phyloP scores from a whole-genome alignment of 228 moss, liverwort and hornwort genomes.

The Sphagnum fallax region DNA sequence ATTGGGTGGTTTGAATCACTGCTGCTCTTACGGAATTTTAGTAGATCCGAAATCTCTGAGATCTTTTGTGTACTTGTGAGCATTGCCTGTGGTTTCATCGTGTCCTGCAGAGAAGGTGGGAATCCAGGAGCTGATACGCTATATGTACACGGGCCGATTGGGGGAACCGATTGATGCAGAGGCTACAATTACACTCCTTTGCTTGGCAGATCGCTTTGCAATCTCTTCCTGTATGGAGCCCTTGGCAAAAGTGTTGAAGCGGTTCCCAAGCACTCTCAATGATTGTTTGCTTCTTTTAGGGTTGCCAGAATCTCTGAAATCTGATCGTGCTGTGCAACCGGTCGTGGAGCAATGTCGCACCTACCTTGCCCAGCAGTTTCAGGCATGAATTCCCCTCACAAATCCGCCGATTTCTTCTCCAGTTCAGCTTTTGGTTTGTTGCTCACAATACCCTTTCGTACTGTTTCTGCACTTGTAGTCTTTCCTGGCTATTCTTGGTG shows the following conservation, averaged over 20 bases:
- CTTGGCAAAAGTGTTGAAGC: slow-evolving; percentile 56
- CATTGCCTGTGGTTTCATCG: too few relatives aligned
- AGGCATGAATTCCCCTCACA: slow-evolving; percentile 24
- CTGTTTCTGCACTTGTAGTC: too few relatives aligned
- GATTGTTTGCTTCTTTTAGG: slow-evolving; percentile 68
- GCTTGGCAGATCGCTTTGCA: slow-evolving; percentile 79
- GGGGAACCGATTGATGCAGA: slow-evolving; percentile 59
- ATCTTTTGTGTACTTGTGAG: too few relatives aligned
- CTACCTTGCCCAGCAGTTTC: slow-evolving; percentile 69
- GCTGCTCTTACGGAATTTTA: too few relatives aligned
- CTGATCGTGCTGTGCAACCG: slow-evolving; percentile 65
- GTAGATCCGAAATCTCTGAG: too few relatives aligned
- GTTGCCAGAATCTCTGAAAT: slow-evolving; percentile 68
- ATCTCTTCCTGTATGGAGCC: slow-evolving; percentile 79
- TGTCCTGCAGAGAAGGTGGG: slow-evolving; percentile 44
- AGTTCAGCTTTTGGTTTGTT: too few relatives aligned
- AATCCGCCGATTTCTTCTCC: background rate
- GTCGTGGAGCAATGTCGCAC: slow-evolving; percentile 74
- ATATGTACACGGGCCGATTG: slow-evolving; percentile 71
- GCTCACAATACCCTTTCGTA: too few relatives aligned
- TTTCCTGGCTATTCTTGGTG: too few relatives aligned
- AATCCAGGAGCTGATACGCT: slow-evolving; percentile 61
- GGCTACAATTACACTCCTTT: slow-evolving; percentile 54
- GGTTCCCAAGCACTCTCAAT: slow-evolving; percentile 57
- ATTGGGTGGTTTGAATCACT: too few relatives aligned